Evolutionary conservation across 2,329 filamentous ascomycete genomes (phyloP).

Genomic region (Coleophoma crateriformis): DNA sequence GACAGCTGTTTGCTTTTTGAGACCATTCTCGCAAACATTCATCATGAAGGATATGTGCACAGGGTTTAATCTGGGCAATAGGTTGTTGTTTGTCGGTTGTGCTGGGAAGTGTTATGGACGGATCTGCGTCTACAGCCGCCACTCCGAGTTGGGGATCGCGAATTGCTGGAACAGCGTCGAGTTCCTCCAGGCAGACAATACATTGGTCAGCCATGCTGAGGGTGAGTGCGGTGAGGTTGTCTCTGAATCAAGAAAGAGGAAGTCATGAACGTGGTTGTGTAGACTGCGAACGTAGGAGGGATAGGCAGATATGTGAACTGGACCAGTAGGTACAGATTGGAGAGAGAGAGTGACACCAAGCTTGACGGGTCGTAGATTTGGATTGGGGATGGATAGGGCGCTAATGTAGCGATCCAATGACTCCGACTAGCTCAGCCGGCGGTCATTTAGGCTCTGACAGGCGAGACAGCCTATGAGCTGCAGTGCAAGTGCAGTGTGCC

Average conservation of each 20-base stretch:
- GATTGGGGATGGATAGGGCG: not conserved
- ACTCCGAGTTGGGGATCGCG: conserved; percentile 15
- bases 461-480: no score
- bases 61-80: conserved; percentile 63
- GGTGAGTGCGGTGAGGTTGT: conserved; percentile 12
- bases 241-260: conserved; percentile 9
- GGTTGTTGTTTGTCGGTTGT: conserved; percentile 11
- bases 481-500: no score
- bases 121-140: conserved; percentile 10
- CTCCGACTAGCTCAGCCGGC: no score
- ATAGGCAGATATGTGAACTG: conserved; percentile 4
- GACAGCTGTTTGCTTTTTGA: conserved; percentile 94
- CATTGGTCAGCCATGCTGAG: conserved; percentile 52
- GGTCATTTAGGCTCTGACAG: no score
- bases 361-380: not conserved
- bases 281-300: conserved; percentile 5
- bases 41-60: conserved; percentile 89
- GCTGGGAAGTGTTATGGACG: conserved; percentile 17
- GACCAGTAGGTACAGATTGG: not conserved
- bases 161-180: conserved; percentile 28
- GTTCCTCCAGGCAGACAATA: conserved; percentile 63
- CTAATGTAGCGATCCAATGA: no score
- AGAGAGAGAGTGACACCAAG: not conserved
- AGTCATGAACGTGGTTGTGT: conserved; percentile 19
- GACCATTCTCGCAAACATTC: conserved; percentile 92